Evolutionary conservation across 2,329 filamentous ascomycete genomes (phyloP).

Genomic region (Phaeomoniella chlamydospora): DNA sequence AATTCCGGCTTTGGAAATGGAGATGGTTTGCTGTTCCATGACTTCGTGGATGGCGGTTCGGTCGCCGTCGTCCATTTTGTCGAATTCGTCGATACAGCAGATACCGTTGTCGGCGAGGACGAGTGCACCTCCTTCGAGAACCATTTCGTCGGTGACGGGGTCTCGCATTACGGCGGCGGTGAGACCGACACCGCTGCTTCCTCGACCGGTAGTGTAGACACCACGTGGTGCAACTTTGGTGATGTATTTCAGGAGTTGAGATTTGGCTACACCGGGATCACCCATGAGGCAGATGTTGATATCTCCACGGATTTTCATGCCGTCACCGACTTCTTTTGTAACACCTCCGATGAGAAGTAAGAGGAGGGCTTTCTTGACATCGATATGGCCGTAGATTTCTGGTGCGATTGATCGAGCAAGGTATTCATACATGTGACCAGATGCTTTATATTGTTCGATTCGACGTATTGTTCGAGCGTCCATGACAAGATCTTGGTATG

Average conservation of each 20-base stretch:
- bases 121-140: constrained; percentile 65
- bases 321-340: constrained; percentile 90
- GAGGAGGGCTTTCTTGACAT: constrained; percentile 97
- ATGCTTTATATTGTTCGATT: constrained; percentile 72
- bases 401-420: constrained; percentile 92
- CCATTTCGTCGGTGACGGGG: constrained; percentile 64
- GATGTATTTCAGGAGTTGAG: constrained; percentile 95
- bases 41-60: constrained; percentile 75
- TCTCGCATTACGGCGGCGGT: constrained; percentile 71
- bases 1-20: constrained; percentile 81
- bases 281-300: constrained; percentile 99
- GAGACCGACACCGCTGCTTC: constrained; percentile 67
- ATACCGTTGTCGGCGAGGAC: constrained; percentile 71
- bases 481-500: constrained; percentile 81
- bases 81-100: constrained; percentile 74
- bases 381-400: constrained; percentile 89
- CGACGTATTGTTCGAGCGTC: constrained; percentile 66
- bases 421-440: constrained; percentile 89
- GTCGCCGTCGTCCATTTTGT: constrained; percentile 71
- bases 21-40: constrained; percentile 79
- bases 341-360: constrained; percentile 91
- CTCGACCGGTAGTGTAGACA: constrained; percentile 70
- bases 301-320: constrained; percentile 97
- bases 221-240: constrained; percentile 92
- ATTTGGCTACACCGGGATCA: constrained; percentile 98